Evolutionary conservation across 2,329 filamentous ascomycete genomes (phyloP), one percentile per base, ranked within the genome.

Genomic region (Penicillium psychrosexuale): DNA sequence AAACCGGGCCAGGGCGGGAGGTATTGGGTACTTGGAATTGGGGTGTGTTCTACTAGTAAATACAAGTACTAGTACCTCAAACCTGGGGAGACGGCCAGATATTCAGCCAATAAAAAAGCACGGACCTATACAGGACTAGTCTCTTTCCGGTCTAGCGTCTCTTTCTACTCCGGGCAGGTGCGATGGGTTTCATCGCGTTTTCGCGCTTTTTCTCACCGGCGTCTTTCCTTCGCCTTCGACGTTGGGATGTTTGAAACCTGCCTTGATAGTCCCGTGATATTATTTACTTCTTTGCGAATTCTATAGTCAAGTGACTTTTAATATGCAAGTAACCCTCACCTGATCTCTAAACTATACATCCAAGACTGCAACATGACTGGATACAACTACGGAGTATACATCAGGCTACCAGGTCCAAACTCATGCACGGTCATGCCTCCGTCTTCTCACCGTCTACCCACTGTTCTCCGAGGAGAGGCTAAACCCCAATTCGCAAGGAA

Each of bases 1-100:
- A 53, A 55, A 58, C 38, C 51, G 55, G 60, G 60, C 56, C 54
- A 53, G 37, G 54, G 52, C 54, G 52, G 52, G 52, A 28, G 12
- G 61, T 62, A 56, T 12, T 15, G 0, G 46, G 33, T 53, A 63
- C 61, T 40, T 60, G 4, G 0, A 5, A 1, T n/a, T 28, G 2
- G 15, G 15, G n/a, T 27, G 2, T 11, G 4, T 15, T 0, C 0
- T 1, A 8, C 15, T 0, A 9, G n/a, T 12, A 8, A 39, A 27
- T n/a, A 1, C 9, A 55, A 12, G 58, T 60, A 52, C 15, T 1
- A 12, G 22, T 56, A 56, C 54, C 8, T 53, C 17, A 5, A 17
- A 2, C n/a, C 27, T 33, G 22, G 22, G 34, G 11, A 28, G 15
- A 47, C 30, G 36, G 30, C 34, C 51, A 45, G 28, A 12, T n/a